Conservation (phyloP, 768 basidiomycete genomes). For the Boletus sp. region DNA sequence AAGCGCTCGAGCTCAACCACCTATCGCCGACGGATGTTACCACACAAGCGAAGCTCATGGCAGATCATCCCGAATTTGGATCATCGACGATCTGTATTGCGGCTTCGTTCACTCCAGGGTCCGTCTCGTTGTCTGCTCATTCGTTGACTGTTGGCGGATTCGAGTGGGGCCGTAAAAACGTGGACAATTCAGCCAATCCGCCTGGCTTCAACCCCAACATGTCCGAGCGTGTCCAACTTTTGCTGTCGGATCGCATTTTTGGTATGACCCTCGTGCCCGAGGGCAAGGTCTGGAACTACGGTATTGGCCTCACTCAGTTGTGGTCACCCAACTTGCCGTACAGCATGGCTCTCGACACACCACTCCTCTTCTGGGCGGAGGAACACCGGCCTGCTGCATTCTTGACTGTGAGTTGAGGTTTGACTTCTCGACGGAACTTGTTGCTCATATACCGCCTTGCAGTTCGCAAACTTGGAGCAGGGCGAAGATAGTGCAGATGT, state of each 20-base stretch:
- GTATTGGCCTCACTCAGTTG: constrained; percentile 87
- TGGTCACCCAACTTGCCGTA: constrained; percentile 85
- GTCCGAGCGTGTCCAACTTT: constrained; percentile 92
- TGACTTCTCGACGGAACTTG: neutral
- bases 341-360: constrained; percentile 87
- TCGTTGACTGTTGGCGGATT: constrained; percentile 89
- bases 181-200: constrained; percentile 81
- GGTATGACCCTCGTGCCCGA: constrained; percentile 95
- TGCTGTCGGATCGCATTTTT: constrained; percentile 92
- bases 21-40: constrained; percentile 92
- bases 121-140: constrained; percentile 93
- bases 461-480: constrained; percentile 89
- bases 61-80: constrained; percentile 92
- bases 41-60: constrained; percentile 96
- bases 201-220: constrained; percentile 97
- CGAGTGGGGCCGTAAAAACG: constrained; percentile 96
- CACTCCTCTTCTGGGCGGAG: constrained; percentile 93
- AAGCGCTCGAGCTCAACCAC: constrained; percentile 88
- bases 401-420: constrained; percentile 64
- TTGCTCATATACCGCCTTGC: constrained; percentile 1
- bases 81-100: constrained; percentile 93
- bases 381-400: constrained; percentile 94
- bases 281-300: constrained; percentile 96
- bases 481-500: constrained; percentile 95
- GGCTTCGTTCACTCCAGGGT: constrained; percentile 96